Evolutionary conservation across 768 basidiomycete genomes (phyloP).

Genomic region (Sporobolomyces roseus): DNA sequence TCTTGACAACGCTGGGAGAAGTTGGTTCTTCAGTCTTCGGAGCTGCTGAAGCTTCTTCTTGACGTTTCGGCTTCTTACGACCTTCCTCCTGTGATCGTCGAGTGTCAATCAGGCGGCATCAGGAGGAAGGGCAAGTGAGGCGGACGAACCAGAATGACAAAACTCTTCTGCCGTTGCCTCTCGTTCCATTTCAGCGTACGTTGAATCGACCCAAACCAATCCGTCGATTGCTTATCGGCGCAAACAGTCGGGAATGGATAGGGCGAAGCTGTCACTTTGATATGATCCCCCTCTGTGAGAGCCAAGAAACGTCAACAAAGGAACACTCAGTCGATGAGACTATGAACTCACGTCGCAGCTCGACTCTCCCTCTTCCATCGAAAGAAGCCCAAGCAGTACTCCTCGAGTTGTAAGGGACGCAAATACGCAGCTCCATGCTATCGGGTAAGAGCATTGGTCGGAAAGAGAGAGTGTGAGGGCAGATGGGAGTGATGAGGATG

Average conservation of each 20-base stretch:
- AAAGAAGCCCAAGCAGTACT: conserved; percentile 99
- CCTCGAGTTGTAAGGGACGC: conserved; percentile 97
- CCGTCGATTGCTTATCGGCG: conserved; percentile 92
- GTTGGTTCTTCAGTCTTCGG: background rate
- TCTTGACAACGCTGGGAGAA: conserved; percentile 3
- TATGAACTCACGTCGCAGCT: conserved; percentile 74
- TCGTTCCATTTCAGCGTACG: conserved; percentile 99
- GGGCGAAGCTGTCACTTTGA: conserved; percentile 93
- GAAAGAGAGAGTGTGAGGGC: conserved; percentile 97
- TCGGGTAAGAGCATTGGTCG: conserved; percentile 97
- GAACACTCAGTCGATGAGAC: background rate
- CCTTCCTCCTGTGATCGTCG: conserved; percentile 29
- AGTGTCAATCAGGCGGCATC: too few species aligned
- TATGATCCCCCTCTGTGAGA: conserved; percentile 98
- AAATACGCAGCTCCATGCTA: conserved; percentile 95
- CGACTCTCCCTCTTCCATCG: conserved; percentile 92
- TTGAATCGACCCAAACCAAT: conserved; percentile 97
- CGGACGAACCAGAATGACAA: conserved; percentile 75
- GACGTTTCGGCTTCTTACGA: conserved; percentile 31
- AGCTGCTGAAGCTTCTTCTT: background rate
- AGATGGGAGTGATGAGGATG: conserved; percentile 92
- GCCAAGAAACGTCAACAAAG: background rate
- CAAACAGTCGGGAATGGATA: conserved; percentile 99
- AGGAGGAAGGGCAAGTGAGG: too few species aligned
- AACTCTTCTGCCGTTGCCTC: conserved; percentile 95